Percentiles rank a stretch among this genome's conserved stretches.
phyloP scores from a whole-genome alignment of 1,139 yeast genomes.

The Diutina catenulata region DNA sequence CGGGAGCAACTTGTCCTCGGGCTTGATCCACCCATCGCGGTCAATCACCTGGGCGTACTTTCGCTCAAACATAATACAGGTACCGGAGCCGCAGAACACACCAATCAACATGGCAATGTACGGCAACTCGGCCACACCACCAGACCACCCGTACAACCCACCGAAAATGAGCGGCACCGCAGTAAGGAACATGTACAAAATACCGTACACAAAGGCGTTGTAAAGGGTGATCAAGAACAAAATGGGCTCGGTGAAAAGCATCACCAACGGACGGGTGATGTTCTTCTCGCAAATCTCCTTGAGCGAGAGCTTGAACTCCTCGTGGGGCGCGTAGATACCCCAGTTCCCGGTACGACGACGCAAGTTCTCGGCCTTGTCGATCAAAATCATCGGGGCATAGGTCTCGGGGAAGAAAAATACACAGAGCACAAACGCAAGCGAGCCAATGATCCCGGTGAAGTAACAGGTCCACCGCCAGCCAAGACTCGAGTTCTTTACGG shows the following conservation, averaged over 20 bases:
- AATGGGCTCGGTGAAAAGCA: slow-evolving; percentile 67
- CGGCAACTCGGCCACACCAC: slow-evolving; percentile 51
- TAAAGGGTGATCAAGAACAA: slow-evolving; percentile 57
- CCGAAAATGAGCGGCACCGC: slow-evolving; percentile 70
- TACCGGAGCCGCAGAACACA: slow-evolving; percentile 32
- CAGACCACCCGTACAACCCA: slow-evolving; percentile 42
- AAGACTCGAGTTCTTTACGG: slow-evolving; percentile 46
- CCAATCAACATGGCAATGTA: slow-evolving; percentile 54
- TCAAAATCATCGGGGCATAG: slow-evolving; percentile 25
- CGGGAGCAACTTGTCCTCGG: slow-evolving; percentile 71
- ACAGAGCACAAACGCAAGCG: slow-evolving; percentile 18
- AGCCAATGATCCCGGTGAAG: slow-evolving; percentile 39
- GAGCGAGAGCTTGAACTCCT: slow-evolving; percentile 49
- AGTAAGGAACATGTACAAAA: slow-evolving; percentile 63
- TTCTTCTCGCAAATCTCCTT: slow-evolving; percentile 60
- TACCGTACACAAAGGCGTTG: slow-evolving; percentile 78
- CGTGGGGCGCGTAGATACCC: slow-evolving; percentile 82
- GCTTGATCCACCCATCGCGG: slow-evolving; percentile 13
- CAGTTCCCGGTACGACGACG: slow-evolving; percentile 44
- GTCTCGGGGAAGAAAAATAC: slow-evolving; percentile 33
- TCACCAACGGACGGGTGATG: slow-evolving; percentile 53
- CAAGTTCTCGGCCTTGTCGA: slow-evolving; percentile 13
- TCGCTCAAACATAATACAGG: slow-evolving; percentile 7
- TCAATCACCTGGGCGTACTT: slow-evolving; percentile 7
- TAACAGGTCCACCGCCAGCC: slow-evolving; percentile 56